phyloP scores from a whole-genome alignment of 2,329 filamentous ascomycete genomes.

The Neocucurbitaria cava region DNA sequence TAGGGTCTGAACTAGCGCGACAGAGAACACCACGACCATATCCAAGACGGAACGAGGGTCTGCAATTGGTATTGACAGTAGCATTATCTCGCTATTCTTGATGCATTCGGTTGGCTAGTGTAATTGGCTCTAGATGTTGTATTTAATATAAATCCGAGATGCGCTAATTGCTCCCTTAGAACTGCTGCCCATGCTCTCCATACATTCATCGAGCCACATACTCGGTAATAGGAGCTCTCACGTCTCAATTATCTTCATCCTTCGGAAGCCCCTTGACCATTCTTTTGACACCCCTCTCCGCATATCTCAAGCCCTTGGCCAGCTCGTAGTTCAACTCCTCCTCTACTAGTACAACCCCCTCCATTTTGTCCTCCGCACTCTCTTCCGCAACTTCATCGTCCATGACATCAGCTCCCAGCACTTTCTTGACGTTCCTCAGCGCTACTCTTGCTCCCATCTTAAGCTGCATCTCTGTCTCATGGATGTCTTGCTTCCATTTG shows the following conservation, averaged over 20 bases:
- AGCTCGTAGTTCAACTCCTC: constrained; percentile 30
- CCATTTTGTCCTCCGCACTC: constrained; percentile 11
- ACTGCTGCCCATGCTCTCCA: no score
- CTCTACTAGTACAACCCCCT: constrained; percentile 5
- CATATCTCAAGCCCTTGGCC: constrained; percentile 31
- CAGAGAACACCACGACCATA: neutral
- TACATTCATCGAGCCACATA: neutral
- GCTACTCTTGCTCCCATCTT: constrained; percentile 38
- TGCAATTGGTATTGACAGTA: neutral
- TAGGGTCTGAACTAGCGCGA: neutral
- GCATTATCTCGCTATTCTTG: no score
- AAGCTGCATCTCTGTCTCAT: constrained; percentile 28
- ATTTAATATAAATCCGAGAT: neutral
- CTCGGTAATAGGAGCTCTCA: neutral
- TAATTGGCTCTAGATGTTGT: no score
- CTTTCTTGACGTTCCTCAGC: constrained; percentile 35
- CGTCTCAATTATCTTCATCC: constrained; percentile 2
- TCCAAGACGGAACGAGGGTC: neutral
- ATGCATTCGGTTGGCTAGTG: no score
- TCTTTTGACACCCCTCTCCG: constrained; percentile 41
- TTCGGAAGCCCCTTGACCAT: constrained; percentile 41
- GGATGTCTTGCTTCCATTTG: constrained; percentile 34
- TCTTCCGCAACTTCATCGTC: constrained; percentile 1
- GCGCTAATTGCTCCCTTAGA: neutral
- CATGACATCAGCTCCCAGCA: constrained; percentile 26